Percentiles rank a stretch among this genome's conserved stretches.
phyloP scores from a whole-genome alignment of 2,329 filamentous ascomycete genomes.

The Tolypocladium inflatum region DNA sequence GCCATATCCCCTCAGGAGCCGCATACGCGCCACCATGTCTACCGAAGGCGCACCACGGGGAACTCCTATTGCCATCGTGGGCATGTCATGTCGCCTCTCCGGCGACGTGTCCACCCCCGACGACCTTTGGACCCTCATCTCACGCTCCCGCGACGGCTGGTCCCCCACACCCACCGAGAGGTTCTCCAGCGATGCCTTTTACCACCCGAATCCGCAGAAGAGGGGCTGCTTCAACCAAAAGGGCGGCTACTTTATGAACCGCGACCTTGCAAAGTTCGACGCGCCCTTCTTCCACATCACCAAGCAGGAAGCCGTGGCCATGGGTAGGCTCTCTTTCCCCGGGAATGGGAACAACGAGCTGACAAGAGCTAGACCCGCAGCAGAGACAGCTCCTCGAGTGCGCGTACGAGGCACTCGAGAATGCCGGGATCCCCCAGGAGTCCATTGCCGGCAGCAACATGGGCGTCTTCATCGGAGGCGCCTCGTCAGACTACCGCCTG shows the following conservation, averaged over 20 bases:
- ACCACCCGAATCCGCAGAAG: conserved; percentile 33
- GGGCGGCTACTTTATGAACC: conserved; percentile 32
- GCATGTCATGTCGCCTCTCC: conserved; percentile 37
- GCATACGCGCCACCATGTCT: background rate
- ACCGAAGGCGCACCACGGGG: background rate
- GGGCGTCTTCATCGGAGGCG: conserved; percentile 40
- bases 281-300: conserved; percentile 44
- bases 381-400: conserved; percentile 43
- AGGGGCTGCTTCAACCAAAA: conserved; percentile 27
- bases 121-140: conserved; percentile 35
- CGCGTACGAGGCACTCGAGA: conserved; percentile 44
- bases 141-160: conserved; percentile 29
- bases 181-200: conserved; percentile 32
- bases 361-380: conserved; percentile 32
- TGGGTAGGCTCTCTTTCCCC: conserved; percentile 19
- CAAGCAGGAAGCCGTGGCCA: conserved; percentile 37
- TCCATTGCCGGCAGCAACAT: conserved; percentile 35
- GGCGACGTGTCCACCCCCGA: conserved; percentile 30
- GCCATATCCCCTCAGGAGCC: background rate
- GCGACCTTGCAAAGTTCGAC: conserved; percentile 37
- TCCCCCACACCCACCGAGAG: conserved; percentile 33
- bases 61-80: conserved; percentile 33
- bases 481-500: conserved; percentile 37
- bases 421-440: conserved; percentile 39
- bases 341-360: background rate